Evolutionary conservation across 148 eudicot species (phyloP).

Genomic region (Fagopyrum tataricum): DNA sequence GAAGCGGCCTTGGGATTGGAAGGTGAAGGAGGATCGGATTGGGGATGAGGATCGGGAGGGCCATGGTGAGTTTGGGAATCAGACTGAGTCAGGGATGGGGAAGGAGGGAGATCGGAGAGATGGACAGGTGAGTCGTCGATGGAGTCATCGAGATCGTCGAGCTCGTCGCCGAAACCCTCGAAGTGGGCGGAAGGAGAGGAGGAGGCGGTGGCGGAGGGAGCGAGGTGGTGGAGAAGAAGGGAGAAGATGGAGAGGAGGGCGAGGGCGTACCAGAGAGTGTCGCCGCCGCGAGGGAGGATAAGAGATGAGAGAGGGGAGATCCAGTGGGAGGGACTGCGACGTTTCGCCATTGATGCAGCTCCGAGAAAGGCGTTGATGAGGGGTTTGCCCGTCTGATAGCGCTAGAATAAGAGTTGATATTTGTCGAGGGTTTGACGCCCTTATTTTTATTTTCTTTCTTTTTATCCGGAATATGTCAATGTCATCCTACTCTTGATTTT

Average conservation of each 20-base stretch:
- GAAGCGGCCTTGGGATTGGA: slow-evolving; percentile 20
- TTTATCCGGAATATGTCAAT: no score
- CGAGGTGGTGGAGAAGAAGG: slow-evolving; percentile 39
- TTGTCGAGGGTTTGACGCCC: slow-evolving; percentile 1
- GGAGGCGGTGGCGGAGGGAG: slow-evolving; percentile 25
- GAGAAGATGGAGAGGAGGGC: slow-evolving; percentile 39
- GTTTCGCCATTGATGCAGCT: slow-evolving; percentile 31
- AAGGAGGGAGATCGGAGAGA: slow-evolving; percentile 35
- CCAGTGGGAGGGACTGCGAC: slow-evolving; percentile 20
- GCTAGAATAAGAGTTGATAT: neutral
- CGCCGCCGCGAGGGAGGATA: slow-evolving; percentile 19
- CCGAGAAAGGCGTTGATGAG: neutral
- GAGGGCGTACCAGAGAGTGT: slow-evolving; percentile 25
- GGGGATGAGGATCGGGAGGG: slow-evolving; percentile 20
- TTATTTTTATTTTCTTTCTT: neutral
- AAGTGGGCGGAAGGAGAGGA: slow-evolving; percentile 32
- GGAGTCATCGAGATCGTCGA: slow-evolving; percentile 32
- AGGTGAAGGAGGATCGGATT: slow-evolving; percentile 16
- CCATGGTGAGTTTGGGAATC: slow-evolving; percentile 33
- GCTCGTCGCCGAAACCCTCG: slow-evolving; percentile 39
- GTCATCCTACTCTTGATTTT: no score
- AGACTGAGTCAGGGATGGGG: slow-evolving; percentile 35
- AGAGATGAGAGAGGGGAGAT: slow-evolving; percentile 27
- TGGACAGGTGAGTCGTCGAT: slow-evolving; percentile 26
- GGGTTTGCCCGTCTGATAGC: neutral